A percentile compares a stretch with the other conserved stretches of the same genome.
Conservation (phyloP, 352 stramenopile genomes). For the Pythium angustatum region DNA sequence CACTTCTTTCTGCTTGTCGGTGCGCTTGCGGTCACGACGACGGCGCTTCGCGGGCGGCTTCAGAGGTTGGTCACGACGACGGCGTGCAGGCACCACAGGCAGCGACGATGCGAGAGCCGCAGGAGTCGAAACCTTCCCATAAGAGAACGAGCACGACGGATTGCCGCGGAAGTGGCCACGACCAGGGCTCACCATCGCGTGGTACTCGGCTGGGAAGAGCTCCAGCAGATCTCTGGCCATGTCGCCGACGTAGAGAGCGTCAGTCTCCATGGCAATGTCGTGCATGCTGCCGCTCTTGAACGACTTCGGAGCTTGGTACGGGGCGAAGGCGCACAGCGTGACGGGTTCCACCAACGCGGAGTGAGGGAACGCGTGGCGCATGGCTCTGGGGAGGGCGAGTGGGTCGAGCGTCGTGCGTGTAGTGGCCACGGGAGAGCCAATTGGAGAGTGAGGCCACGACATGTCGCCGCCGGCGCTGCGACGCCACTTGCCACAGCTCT, state of each 20-base stretch:
- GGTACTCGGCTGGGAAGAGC: neutral
- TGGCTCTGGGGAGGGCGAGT: neutral
- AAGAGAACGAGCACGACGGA: neutral
- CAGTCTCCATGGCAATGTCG: neutral
- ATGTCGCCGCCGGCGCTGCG: too few species aligned
- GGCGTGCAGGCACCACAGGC: too few species aligned
- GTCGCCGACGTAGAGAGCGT: neutral
- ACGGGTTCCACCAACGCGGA: neutral
- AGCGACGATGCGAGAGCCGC: too few species aligned
- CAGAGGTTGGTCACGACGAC: too few species aligned
- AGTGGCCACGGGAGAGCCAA: neutral
- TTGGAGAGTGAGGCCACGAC: conserved; percentile 5
- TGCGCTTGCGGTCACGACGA: neutral
- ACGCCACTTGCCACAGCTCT: too few species aligned
- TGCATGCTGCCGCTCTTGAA: neutral
- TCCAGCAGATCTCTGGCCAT: neutral
- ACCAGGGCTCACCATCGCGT: neutral
- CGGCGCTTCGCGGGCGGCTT: neutral
- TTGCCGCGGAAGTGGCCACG: neutral
- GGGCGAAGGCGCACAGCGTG: neutral
- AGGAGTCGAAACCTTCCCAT: too few species aligned
- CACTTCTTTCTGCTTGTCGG: neutral
- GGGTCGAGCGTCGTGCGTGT: neutral
- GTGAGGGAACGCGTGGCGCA: neutral
- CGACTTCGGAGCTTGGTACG: neutral